Evolutionary conservation across 2,329 filamentous ascomycete genomes (phyloP), one percentile per base, ranked within the genome.

Genomic region (Xylaria sp.): DNA sequence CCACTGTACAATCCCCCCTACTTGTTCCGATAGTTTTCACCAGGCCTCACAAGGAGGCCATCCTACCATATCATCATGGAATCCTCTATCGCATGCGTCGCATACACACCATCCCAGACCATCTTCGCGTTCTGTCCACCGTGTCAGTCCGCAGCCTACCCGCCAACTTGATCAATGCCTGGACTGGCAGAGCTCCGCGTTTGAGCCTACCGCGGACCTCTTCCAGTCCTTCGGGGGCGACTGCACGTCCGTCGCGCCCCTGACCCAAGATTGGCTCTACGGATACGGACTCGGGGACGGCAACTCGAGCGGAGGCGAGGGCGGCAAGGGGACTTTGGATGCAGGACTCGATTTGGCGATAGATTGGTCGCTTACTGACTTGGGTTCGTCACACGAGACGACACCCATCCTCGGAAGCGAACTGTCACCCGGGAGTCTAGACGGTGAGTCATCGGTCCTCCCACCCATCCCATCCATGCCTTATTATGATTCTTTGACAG

Each of bases 21-120:
- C 71, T 52, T 73, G 66, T 73, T 55, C 57, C 36, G 33, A 57
- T 64, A 75, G 71, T 77, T 77, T 70, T 68, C 70, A 68, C 73
- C 75, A 71, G 77, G 76, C 76, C 77, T 78, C 77, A 71, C 57
- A 72, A 69, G 69, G 75, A 79, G 76, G 76, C 73, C 74, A 68
- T 64, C 62, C 51, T 68, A 78, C 48, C 67, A 78, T 79, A 75
- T 74, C 76, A 70, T 41, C 67, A 78, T 78, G 78, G 62, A 64
- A 10, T 58, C 67, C 36, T 31, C 36, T 7, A 64, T 63, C n/a
- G 9, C 70, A 71, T 51, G 60, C 52, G 15, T 56, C 66, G 64
- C 62, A n/a, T 73, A 62, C 71, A 63, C 58, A 59, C 57, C 72
- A 23, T 67, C 66, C n/a, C 72, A 72, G 31, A 18, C 23, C 62